Evolutionary conservation across 108 stramenopile species (phyloP).

Genomic region (Cyclotella cryptica): DNA sequence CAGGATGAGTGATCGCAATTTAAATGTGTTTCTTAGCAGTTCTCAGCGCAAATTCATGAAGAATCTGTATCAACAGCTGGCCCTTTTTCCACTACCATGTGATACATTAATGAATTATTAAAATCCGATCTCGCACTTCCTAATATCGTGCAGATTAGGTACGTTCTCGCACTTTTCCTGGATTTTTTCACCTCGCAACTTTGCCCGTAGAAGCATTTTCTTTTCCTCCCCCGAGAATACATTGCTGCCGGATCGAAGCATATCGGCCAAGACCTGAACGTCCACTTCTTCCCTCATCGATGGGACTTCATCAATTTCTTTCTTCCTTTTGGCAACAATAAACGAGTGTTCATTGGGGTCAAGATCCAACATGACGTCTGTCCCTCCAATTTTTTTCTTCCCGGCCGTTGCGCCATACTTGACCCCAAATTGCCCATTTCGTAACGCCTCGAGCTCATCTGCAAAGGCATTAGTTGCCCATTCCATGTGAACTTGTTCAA

Average conservation of each 20-base stretch:
- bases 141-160: constrained; percentile 22
- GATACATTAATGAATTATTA: not conserved
- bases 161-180: not conserved
- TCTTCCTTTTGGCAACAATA: constrained; percentile 4
- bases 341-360: constrained; percentile 45
- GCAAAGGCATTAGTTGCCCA: constrained; percentile 49
- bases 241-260: constrained; percentile 29
- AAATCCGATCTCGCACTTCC: constrained; percentile 37
- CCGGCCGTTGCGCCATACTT: not conserved
- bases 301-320: not conserved
- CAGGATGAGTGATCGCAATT: too few relatives aligned
- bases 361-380: constrained; percentile 19
- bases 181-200: not conserved
- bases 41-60: too few relatives aligned
- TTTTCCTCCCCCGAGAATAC: constrained; percentile 21
- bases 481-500: constrained; percentile 39
- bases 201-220: constrained; percentile 34
- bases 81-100: too few relatives aligned
- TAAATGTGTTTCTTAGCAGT: too few relatives aligned
- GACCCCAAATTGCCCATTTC: constrained; percentile 34
- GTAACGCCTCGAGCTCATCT: constrained; percentile 43
- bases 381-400: constrained; percentile 1
- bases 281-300: constrained; percentile 26
- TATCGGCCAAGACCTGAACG: constrained; percentile 40
- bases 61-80: too few relatives aligned